A percentile compares a stretch with the other conserved stretches of the same genome.
These are phyloP conservation scores for Tuber indicum DNA, from an alignment of 495 filamentous ascomycete species.

Conservation along the genomic window DNA sequence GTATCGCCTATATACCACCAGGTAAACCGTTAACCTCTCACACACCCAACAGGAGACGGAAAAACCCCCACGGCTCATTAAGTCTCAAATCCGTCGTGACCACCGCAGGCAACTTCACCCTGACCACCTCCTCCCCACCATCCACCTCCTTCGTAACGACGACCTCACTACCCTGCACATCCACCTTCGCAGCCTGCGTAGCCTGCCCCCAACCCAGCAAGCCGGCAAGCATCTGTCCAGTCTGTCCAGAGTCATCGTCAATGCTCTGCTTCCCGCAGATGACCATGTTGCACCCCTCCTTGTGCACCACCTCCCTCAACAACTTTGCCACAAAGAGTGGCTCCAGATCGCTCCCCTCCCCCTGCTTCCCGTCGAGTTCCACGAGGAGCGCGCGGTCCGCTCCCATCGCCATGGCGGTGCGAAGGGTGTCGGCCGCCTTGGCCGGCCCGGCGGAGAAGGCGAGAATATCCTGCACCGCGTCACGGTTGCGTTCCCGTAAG, in stretches of 20 bases:
- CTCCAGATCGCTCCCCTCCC: slow-evolving; percentile 61
- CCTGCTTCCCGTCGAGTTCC: slow-evolving; percentile 53
- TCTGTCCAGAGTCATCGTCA: slow-evolving; percentile 92
- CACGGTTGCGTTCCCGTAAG: slow-evolving; percentile 68
- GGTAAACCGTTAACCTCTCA: slow-evolving; percentile 1
- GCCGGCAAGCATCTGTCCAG: slow-evolving; percentile 95
- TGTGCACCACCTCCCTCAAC: slow-evolving; percentile 65
- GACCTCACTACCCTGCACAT: slow-evolving; percentile 56
- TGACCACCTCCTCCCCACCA: slow-evolving; percentile 85
- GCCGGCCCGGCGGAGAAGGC: slow-evolving; percentile 79
- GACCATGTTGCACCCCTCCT: slow-evolving; percentile 82
- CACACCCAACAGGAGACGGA: background rate
- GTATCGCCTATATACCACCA: slow-evolving; percentile 55
- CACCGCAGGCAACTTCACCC: slow-evolving; percentile 75
- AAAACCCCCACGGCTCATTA: slow-evolving; percentile 62
- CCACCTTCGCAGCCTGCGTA: slow-evolving; percentile 79
- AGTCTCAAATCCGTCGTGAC: slow-evolving; percentile 91
- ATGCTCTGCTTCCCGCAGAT: slow-evolving; percentile 96
- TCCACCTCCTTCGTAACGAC: slow-evolving; percentile 87
- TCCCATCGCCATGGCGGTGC: slow-evolving; percentile 98
- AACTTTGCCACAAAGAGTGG: slow-evolving; percentile 87
- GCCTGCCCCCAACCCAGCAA: slow-evolving; percentile 88
- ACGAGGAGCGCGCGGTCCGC: slow-evolving; percentile 87
- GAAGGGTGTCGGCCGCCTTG: slow-evolving; percentile 77
- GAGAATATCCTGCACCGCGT: slow-evolving; percentile 76